A percentile compares a stretch with the other conserved stretches of the same genome.
These are phyloP conservation scores for Colletotrichum orchidophilum DNA, from an alignment of 2,329 filamentous ascomycete species.

Conservation along the genomic window DNA sequence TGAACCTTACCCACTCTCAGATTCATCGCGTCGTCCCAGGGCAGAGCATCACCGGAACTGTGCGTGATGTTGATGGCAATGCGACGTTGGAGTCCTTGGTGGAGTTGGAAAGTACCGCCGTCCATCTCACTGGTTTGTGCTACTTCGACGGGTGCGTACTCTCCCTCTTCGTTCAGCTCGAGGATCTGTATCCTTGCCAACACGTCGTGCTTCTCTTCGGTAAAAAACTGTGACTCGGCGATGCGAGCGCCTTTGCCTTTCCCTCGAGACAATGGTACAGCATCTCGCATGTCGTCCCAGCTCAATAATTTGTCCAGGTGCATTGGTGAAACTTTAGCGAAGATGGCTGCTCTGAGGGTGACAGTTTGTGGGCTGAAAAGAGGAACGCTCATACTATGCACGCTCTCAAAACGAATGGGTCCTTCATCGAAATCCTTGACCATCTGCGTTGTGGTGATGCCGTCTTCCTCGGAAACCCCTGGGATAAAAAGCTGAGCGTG, in stretches of 20 bases:
- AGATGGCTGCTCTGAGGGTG: slow-evolving; percentile 86
- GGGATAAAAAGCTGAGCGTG: slow-evolving; percentile 98
- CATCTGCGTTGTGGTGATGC: slow-evolving; percentile 94
- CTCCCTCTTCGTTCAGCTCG: slow-evolving; percentile 89
- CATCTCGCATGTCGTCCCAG: slow-evolving; percentile 98
- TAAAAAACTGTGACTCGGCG: slow-evolving; percentile 91
- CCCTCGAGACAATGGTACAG: slow-evolving; percentile 66
- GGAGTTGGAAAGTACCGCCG: slow-evolving; percentile 90
- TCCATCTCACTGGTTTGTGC: slow-evolving; percentile 86
- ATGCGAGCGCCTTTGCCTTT: slow-evolving; percentile 70
- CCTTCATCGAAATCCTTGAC: slow-evolving; percentile 94
- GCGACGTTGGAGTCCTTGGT: slow-evolving; percentile 91
- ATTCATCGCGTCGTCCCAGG: slow-evolving; percentile 84
- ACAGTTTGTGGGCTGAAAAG: slow-evolving; percentile 79
- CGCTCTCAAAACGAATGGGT: slow-evolving; percentile 92
- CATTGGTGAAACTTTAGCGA: slow-evolving; percentile 90
- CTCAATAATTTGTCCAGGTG: slow-evolving; percentile 96
- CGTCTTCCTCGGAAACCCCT: slow-evolving; percentile 87
- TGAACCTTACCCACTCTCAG: slow-evolving; percentile 84
- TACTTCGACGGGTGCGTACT: slow-evolving; percentile 93
- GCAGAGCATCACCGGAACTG: slow-evolving; percentile 85
- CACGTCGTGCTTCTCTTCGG: slow-evolving; percentile 92
- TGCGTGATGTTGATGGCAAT: slow-evolving; percentile 91
- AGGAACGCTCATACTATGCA: slow-evolving; percentile 96
- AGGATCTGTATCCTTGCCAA: slow-evolving; percentile 89